Evolutionary conservation across 1,284 basidiomycete genomes (phyloP).

Genomic region (Lignosus rhinocerotis): DNA sequence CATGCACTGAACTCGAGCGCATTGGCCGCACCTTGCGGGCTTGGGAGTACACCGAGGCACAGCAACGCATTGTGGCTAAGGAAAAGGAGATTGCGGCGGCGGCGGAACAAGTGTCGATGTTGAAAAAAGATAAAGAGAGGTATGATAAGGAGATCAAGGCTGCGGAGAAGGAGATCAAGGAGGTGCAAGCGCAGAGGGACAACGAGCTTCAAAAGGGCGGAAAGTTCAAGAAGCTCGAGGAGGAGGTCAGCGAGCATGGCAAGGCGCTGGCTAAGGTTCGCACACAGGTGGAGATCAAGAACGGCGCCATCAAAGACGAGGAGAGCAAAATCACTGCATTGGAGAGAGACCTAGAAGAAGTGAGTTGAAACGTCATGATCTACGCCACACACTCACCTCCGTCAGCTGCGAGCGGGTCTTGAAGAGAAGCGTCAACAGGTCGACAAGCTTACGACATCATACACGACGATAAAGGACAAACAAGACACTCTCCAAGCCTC

Average conservation of each 20-base stretch:
- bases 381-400: background rate
- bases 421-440: conserved; percentile 62
- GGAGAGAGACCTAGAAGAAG: conserved; percentile 60
- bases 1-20: conserved; percentile 87
- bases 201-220: conserved; percentile 73
- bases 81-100: conserved; percentile 56
- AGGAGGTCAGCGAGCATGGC: conserved; percentile 77
- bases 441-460: conserved; percentile 58
- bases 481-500: conserved; percentile 67
- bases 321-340: conserved; percentile 60
- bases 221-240: conserved; percentile 75
- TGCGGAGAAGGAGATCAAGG: conserved; percentile 55
- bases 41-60: conserved; percentile 80
- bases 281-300: conserved; percentile 87
- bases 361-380: conserved; percentile 33
- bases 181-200: conserved; percentile 68
- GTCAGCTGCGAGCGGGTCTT: conserved; percentile 58
- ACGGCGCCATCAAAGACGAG: conserved; percentile 81
- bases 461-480: conserved; percentile 72
- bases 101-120: conserved; percentile 44
- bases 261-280: conserved; percentile 86
- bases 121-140: conserved; percentile 51
- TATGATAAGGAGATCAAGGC: conserved; percentile 48
- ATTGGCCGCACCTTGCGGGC: conserved; percentile 84
- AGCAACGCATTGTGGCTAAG: conserved; percentile 47